Evolutionary conservation across 768 basidiomycete genomes (phyloP).

Genomic region (Auriscalpium vulgare): DNA sequence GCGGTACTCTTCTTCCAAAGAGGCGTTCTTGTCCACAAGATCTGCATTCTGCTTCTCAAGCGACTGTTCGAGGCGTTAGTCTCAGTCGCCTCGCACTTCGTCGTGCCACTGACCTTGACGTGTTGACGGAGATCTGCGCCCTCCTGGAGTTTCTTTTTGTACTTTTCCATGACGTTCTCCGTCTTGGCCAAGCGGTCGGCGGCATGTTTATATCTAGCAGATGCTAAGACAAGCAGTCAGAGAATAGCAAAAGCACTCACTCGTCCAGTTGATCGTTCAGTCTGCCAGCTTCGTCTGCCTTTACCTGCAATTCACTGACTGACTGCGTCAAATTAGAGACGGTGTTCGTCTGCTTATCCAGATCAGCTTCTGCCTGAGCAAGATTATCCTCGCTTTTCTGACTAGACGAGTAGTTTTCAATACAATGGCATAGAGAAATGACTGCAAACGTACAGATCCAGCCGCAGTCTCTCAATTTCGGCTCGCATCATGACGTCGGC

Average conservation of each 20-base stretch:
- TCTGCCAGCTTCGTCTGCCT: slow-evolving; percentile 69
- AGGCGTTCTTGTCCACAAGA: slow-evolving; percentile 84
- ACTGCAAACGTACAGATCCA: slow-evolving; percentile 65
- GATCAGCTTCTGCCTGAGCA: slow-evolving; percentile 69
- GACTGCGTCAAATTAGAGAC: slow-evolving; percentile 70
- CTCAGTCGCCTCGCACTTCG: background rate
- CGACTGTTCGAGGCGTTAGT: slow-evolving; percentile 35
- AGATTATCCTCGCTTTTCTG: slow-evolving; percentile 94
- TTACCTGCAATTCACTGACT: slow-evolving; percentile 71
- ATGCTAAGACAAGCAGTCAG: background rate
- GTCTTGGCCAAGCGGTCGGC: slow-evolving; percentile 89
- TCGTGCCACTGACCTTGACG: slow-evolving; percentile 50
- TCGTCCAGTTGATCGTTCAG: slow-evolving; percentile 95
- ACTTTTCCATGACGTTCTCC: slow-evolving; percentile 97
- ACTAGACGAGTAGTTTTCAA: slow-evolving; percentile 37
- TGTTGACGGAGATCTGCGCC: slow-evolving; percentile 82
- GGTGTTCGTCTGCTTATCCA: slow-evolving; percentile 68
- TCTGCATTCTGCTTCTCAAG: slow-evolving; percentile 91
- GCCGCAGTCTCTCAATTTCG: slow-evolving; percentile 75
- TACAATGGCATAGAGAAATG: slow-evolving; percentile 11
- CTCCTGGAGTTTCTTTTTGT: slow-evolving; percentile 97
- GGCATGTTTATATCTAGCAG: slow-evolving; percentile 75
- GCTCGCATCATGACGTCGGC: slow-evolving; percentile 68
- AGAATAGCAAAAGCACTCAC: slow-evolving; percentile 33
- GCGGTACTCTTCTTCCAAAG: slow-evolving; percentile 87